Conservation (phyloP, 352 stramenopile species). For the Phytophthora cryptogea region DNA sequence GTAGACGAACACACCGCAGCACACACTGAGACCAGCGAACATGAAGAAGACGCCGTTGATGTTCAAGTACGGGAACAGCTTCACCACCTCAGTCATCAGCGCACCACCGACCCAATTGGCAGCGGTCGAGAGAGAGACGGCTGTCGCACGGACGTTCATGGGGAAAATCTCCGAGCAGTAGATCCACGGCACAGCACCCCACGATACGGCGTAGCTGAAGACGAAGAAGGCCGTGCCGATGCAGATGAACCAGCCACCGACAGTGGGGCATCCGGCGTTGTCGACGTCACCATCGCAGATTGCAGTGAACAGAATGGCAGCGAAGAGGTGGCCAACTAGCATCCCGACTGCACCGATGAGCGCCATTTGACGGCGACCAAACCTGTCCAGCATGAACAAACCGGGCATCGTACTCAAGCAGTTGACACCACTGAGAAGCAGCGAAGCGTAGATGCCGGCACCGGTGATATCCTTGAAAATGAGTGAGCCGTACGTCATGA, state of each 20-base stretch:
- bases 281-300: constrained; percentile 35
- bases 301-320: constrained; percentile 32
- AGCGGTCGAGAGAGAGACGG: constrained; percentile 39
- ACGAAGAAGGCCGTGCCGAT: constrained; percentile 38
- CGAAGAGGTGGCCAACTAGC: constrained; percentile 37
- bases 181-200: constrained; percentile 40
- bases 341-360: constrained; percentile 41
- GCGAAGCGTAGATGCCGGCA: constrained; percentile 28
- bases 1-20: constrained; percentile 45
- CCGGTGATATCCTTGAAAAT: constrained; percentile 42
- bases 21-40: constrained; percentile 43
- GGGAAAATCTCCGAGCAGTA: constrained; percentile 47
- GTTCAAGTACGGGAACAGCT: constrained; percentile 40
- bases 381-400: constrained; percentile 30
- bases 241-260: constrained; percentile 43
- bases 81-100: constrained; percentile 36
- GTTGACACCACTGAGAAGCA: constrained; percentile 35
- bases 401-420: constrained; percentile 31
- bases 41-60: constrained; percentile 65
- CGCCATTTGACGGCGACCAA: constrained; percentile 35
- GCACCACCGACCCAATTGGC: constrained; percentile 41
- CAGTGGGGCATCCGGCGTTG: constrained; percentile 23
- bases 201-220: constrained; percentile 23
- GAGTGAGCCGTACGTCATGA: constrained; percentile 36
- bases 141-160: constrained; percentile 39